Evolutionary conservation across 2,329 filamentous ascomycete genomes (phyloP).

Genomic region (Ceratocystis cacaofunesta): DNA sequence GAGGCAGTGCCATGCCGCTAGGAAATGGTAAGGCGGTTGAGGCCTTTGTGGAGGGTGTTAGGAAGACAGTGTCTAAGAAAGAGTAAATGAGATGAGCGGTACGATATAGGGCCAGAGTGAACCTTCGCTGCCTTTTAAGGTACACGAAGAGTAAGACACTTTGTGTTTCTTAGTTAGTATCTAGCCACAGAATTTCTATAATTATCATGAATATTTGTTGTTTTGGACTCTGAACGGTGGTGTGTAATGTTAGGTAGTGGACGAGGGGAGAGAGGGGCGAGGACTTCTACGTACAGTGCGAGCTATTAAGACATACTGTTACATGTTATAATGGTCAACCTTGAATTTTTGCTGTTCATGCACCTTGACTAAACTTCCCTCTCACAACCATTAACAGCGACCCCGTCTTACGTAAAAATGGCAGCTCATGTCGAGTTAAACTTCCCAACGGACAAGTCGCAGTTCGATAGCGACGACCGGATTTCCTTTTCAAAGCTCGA

Average conservation of each 20-base stretch:
- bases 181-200: neutral
- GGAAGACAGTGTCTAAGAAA: constrained; percentile 44
- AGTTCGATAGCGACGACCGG: constrained; percentile 64
- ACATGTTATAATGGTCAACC: neutral
- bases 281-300: neutral
- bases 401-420: constrained; percentile 2
- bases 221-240: neutral
- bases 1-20: constrained; percentile 64
- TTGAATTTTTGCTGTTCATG: neutral
- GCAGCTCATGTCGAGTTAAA: constrained; percentile 16
- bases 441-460: constrained; percentile 45
- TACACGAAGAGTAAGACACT: neutral
- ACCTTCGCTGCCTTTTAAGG: neutral
- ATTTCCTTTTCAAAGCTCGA: constrained; percentile 78
- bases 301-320: neutral
- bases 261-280: neutral
- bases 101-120: neutral
- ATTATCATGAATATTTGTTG: neutral
- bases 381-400: neutral
- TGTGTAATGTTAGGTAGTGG: neutral
- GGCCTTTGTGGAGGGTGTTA: constrained; percentile 81
- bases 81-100: neutral
- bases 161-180: neutral
- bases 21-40: constrained; percentile 81
- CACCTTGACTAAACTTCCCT: neutral